These are phyloP conservation scores for Silene vulgaris DNA, from an alignment of 179 eudicot genomes.

Conservation along the genomic window DNA sequence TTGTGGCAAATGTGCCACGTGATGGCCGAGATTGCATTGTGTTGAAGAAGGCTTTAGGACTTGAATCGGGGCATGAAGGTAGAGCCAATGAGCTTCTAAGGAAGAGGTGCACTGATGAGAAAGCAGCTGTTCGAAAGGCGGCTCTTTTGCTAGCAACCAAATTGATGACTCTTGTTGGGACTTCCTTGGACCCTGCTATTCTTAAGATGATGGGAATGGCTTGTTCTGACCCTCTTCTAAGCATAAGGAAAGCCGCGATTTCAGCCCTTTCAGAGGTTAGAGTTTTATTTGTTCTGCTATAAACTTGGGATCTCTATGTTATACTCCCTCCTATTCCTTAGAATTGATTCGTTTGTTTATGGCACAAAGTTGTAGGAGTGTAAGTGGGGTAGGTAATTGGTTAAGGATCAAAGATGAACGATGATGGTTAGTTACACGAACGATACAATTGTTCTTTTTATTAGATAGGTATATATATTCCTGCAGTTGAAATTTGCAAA, in stretches of 20 bases:
- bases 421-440: too few relatives aligned
- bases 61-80: conserved; percentile 31
- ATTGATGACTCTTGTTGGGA: conserved; percentile 51
- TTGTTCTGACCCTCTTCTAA: conserved; percentile 90
- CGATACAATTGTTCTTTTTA: too few relatives aligned
- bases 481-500: neutral
- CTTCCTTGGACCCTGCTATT: conserved; percentile 58
- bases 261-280: conserved; percentile 92
- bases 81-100: conserved; percentile 52
- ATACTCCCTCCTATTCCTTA: neutral
- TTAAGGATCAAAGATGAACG: too few relatives aligned
- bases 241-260: conserved; percentile 85
- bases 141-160: conserved; percentile 71
- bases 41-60: conserved; percentile 56
- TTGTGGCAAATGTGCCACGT: conserved; percentile 48
- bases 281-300: conserved; percentile 2
- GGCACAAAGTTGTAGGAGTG: too few relatives aligned
- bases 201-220: conserved; percentile 79
- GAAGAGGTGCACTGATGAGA: conserved; percentile 80
- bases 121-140: conserved; percentile 93
- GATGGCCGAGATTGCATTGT: conserved; percentile 30
- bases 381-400: too few relatives aligned
- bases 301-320: neutral
- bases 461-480: too few relatives aligned
- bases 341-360: too few relatives aligned